Evolutionary conservation across 208 protist genomes (phyloP).

Genomic region (Angomonas ambiguus): DNA sequence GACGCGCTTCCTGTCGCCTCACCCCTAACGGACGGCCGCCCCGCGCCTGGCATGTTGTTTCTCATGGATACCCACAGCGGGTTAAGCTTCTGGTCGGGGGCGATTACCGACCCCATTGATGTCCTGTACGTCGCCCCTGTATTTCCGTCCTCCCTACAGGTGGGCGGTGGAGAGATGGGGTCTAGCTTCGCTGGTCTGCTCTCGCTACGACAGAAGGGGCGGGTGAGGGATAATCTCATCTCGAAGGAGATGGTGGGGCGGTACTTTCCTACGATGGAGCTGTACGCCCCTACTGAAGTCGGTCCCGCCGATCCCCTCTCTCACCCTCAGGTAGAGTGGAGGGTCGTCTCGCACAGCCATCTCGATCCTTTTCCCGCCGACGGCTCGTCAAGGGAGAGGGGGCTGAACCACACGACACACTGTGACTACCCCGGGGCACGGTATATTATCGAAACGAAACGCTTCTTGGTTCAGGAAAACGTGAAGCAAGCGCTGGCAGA

Average conservation of each 20-base stretch:
- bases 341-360: conserved; percentile 35
- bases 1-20: conserved; percentile 1
- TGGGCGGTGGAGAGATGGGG: conserved; percentile 21
- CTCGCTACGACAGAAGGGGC: conserved; percentile 9
- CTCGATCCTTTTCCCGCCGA: conserved; percentile 58
- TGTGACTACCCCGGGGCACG: conserved; percentile 15
- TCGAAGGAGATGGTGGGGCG: conserved; percentile 22
- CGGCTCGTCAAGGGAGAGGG: background rate
- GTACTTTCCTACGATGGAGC: conserved; percentile 66
- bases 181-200: conserved; percentile 48
- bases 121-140: conserved; percentile 63
- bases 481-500: conserved; percentile 32
- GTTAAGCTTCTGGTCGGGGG: conserved; percentile 81
- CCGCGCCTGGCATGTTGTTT: conserved; percentile 55
- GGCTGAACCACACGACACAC: conserved; percentile 1
- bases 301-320: background rate
- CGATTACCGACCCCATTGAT: conserved; percentile 71
- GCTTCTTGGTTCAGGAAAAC: conserved; percentile 35
- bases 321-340: background rate
- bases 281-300: conserved; percentile 18
- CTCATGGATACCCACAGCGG: conserved; percentile 35
- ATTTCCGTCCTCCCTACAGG: conserved; percentile 32
- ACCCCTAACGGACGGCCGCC: background rate
- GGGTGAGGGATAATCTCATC: conserved; percentile 22
- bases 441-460: conserved; percentile 62